Percentiles rank a stretch among this genome's conserved stretches.
These are phyloP conservation scores for Pichia membranifaciens DNA, from an alignment of 805 yeast genomes.

Conservation along the genomic window DNA sequence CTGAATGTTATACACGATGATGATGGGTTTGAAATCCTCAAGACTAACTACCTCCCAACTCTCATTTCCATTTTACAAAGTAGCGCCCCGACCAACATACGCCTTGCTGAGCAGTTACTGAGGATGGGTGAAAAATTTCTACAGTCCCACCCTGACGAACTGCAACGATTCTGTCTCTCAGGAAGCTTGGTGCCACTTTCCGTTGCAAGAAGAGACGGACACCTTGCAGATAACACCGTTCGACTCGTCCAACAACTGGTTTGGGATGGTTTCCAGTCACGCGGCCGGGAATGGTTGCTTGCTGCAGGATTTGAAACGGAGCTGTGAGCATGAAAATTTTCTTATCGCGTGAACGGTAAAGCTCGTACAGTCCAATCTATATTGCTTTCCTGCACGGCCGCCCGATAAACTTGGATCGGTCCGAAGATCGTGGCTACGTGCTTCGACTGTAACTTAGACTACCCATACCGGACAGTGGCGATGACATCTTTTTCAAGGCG, in stretches of 20 bases:
- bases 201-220: background rate
- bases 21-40: background rate
- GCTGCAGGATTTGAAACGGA: background rate
- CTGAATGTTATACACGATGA: background rate
- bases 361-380: no score
- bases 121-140: slow-evolving; percentile 6
- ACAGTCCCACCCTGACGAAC: background rate
- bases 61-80: background rate
- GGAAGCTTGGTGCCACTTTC: background rate
- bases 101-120: background rate
- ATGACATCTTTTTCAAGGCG: slow-evolving; percentile 7
- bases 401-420: no score
- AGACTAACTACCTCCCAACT: background rate
- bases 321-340: background rate
- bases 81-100: background rate
- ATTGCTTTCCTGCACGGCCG: no score
- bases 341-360: slow-evolving; percentile 6
- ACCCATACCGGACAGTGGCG: background rate
- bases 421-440: no score
- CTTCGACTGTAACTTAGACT: no score
- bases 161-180: background rate
- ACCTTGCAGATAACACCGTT: background rate
- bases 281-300: slow-evolving; percentile 6
- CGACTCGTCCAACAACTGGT: background rate
- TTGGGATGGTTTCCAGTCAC: background rate